Evolutionary conservation across 306 rosid species (phyloP).

Genomic region (Malus fusca): DNA sequence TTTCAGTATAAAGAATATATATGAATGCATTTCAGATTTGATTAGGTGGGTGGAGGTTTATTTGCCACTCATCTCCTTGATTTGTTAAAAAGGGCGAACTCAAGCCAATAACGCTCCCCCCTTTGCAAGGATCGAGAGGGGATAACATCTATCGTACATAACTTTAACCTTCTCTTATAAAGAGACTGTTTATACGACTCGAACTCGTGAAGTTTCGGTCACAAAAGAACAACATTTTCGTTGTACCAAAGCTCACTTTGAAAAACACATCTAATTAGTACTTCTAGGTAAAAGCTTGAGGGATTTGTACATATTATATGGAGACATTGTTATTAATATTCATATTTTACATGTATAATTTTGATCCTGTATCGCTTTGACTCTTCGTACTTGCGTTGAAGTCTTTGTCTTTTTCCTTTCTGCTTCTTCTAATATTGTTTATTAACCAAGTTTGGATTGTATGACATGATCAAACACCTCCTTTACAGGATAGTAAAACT

Average conservation of each 20-base stretch:
- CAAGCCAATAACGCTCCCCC: too few relatives aligned
- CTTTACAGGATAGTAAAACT: neutral
- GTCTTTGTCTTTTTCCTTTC: neutral
- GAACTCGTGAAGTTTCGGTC: accelerated
- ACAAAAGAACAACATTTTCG: too few relatives aligned
- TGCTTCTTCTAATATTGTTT: neutral
- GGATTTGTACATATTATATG: neutral
- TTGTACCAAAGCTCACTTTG: too few relatives aligned
- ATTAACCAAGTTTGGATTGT: neutral
- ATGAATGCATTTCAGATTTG: neutral
- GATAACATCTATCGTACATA: too few relatives aligned
- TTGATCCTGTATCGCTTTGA: neutral
- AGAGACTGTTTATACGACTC: too few relatives aligned
- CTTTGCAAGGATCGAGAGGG: too few relatives aligned
- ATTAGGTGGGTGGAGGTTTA: neutral
- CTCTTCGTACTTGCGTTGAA: neutral
- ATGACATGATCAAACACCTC: neutral
- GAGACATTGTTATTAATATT: neutral
- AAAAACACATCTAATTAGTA: neutral
- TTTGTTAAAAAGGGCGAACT: neutral
- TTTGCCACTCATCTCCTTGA: neutral
- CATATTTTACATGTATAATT: neutral
- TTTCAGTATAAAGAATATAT: neutral
- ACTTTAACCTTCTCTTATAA: too few relatives aligned
- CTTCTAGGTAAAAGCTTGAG: neutral